Percentiles rank a stretch among this genome's conserved stretches.
phyloP scores from a whole-genome alignment of 2,329 filamentous ascomycete genomes.

The Zasmidium citrigriseum region DNA sequence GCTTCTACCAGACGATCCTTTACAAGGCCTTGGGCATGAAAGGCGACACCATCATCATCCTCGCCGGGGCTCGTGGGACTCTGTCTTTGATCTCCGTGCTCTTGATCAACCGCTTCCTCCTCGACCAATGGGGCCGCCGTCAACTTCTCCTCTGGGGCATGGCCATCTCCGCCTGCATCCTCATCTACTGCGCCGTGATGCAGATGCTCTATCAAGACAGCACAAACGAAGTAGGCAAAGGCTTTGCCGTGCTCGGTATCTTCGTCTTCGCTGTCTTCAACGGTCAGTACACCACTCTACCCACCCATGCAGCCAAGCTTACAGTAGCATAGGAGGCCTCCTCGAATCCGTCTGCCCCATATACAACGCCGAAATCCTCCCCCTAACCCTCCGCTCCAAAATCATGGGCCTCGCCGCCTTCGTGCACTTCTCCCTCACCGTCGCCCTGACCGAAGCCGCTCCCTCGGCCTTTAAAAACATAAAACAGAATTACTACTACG shows the following conservation, averaged over 20 bases:
- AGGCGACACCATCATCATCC: conserved; percentile 51
- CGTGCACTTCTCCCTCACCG: conserved; percentile 39
- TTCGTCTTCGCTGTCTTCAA: conserved; percentile 59
- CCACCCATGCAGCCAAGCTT: conserved; percentile 38
- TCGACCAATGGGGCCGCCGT: conserved; percentile 59
- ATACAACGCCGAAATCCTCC: conserved; percentile 57
- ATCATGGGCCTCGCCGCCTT: conserved; percentile 53
- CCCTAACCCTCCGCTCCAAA: conserved; percentile 53
- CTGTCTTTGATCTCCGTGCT: conserved; percentile 52
- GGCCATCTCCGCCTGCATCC: conserved; percentile 52
- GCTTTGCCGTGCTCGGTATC: conserved; percentile 59
- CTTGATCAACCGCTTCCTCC: conserved; percentile 53
- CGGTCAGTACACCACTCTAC: conserved; percentile 43
- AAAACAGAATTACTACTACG: conserved; percentile 55
- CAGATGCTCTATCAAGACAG: conserved; percentile 56
- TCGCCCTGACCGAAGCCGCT: conserved; percentile 43
- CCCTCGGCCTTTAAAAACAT: conserved; percentile 58
- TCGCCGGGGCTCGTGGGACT: conserved; percentile 57
- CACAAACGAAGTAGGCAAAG: conserved; percentile 56
- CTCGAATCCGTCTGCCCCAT: conserved; percentile 8
- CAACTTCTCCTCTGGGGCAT: conserved; percentile 59
- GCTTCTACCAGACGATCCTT: conserved; percentile 44
- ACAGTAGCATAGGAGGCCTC: neutral
- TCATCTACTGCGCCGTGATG: conserved; percentile 61
- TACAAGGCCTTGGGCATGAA: conserved; percentile 56